Conservation (phyloP, 495 filamentous ascomycete species). For the Choiromyces venosus region DNA sequence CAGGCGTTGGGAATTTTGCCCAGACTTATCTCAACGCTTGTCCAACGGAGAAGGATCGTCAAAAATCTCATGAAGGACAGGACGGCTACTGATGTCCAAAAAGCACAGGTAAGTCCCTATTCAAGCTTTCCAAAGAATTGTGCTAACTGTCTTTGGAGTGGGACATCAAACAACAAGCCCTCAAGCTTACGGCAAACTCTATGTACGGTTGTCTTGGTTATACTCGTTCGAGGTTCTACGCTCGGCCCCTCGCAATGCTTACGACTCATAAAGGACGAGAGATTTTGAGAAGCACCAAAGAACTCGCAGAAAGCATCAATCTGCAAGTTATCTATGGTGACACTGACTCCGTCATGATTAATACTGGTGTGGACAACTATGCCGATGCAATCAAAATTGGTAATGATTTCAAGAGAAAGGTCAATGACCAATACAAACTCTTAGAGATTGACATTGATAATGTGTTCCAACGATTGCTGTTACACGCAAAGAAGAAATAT, state of each 20-base stretch:
- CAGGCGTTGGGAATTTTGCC: conserved; percentile 78
- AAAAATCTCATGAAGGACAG: conserved; percentile 96
- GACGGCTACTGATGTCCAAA: conserved; percentile 61
- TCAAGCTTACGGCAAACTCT: conserved; percentile 97
- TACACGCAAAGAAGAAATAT: conserved; percentile 99
- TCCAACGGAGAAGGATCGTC: conserved; percentile 78
- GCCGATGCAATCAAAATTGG: conserved; percentile 50
- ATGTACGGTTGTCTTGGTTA: conserved; percentile 99
- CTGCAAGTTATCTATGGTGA: conserved; percentile 96
- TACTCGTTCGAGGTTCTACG: conserved; percentile 92
- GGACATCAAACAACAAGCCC: conserved; percentile 95
- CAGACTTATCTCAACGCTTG: conserved; percentile 80
- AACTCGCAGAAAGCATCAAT: conserved; percentile 79
- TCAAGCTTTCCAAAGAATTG: neutral
- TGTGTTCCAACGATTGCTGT: conserved; percentile 82
- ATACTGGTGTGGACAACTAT: conserved; percentile 91
- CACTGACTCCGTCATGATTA: conserved; percentile 99
- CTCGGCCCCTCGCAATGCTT: conserved; percentile 86
- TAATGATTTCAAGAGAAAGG: conserved; percentile 68
- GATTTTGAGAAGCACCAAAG: conserved; percentile 91
- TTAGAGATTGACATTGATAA: conserved; percentile 98
- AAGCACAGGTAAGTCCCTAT: conserved; percentile 55
- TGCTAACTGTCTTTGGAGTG: conserved; percentile 56
- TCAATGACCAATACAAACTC: conserved; percentile 85
- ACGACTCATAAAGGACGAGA: conserved; percentile 97